These are phyloP conservation scores for Aureobasidium sp. DNA, from an alignment of 2,329 filamentous ascomycete species.

Conservation along the genomic window DNA sequence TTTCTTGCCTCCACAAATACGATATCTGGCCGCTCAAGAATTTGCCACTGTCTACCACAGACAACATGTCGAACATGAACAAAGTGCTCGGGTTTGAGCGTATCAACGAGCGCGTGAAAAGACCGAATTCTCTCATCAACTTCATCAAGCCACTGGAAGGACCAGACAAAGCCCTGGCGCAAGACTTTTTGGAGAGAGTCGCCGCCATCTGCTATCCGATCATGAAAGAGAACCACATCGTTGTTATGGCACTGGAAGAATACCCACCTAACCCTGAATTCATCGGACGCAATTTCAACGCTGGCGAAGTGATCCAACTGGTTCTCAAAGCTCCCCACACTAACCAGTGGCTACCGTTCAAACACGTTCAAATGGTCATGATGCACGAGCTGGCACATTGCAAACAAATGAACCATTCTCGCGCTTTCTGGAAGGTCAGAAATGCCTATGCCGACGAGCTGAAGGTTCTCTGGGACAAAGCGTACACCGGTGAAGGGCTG, in stretches of 20 bases:
- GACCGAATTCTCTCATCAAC: constrained; percentile 70
- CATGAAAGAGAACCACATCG: constrained; percentile 41
- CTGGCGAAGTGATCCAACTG: constrained; percentile 78
- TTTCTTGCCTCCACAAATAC: no score
- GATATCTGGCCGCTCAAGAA: not conserved
- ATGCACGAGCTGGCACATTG: constrained; percentile 87
- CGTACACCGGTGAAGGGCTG: constrained; percentile 73
- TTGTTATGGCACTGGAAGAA: constrained; percentile 60
- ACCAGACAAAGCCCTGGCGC: constrained; percentile 48
- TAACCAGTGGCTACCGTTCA: constrained; percentile 66
- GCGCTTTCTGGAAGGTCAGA: constrained; percentile 72
- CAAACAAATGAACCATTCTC: constrained; percentile 85
- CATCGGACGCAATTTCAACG: constrained; percentile 83
- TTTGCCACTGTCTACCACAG: not conserved
- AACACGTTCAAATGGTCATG: constrained; percentile 90
- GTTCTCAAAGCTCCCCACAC: constrained; percentile 63
- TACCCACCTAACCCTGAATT: constrained; percentile 77
- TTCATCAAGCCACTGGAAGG: constrained; percentile 75
- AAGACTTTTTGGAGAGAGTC: constrained; percentile 67
- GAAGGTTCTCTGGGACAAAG: constrained; percentile 59
- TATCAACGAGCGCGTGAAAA: constrained; percentile 65
- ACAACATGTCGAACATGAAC: constrained; percentile 18
- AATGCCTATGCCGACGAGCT: constrained; percentile 67
- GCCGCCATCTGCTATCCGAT: constrained; percentile 71
- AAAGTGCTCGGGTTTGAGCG: constrained; percentile 77